These are phyloP conservation scores for Erodium trifolium DNA, from an alignment of 441 rosid species.

Conservation along the genomic window DNA sequence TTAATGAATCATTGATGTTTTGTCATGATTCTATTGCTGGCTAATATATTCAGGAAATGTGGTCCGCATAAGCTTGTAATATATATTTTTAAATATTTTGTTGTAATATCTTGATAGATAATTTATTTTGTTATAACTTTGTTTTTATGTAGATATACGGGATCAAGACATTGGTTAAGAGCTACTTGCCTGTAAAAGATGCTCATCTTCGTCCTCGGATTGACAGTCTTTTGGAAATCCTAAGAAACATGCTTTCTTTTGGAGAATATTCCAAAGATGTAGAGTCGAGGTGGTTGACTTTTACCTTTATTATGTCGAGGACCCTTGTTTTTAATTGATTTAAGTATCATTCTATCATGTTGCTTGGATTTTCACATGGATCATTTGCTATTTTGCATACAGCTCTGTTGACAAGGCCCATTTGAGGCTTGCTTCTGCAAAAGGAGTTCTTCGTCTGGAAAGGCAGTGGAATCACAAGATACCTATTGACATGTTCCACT, in stretches of 20 bases:
- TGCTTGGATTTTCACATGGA: constrained; percentile 19
- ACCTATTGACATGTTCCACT: constrained; percentile 70
- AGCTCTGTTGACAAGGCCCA: constrained; percentile 91
- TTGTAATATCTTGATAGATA: constrained; percentile 19
- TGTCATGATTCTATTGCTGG: constrained; percentile 9
- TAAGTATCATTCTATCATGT: constrained; percentile 17
- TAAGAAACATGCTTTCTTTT: constrained; percentile 54
- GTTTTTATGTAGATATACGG: constrained; percentile 67
- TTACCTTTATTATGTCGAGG: neutral
- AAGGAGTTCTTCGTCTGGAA: constrained; percentile 85
- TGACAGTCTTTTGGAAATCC: constrained; percentile 57
- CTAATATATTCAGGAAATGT: neutral
- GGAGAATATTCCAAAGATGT: constrained; percentile 80
- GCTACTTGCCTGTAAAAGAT: constrained; percentile 92
- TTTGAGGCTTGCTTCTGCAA: constrained; percentile 89
- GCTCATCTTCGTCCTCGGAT: constrained; percentile 89
- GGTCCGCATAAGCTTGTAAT: neutral
- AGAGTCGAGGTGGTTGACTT: constrained; percentile 58
- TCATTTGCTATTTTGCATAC: constrained; percentile 43
- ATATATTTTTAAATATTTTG: neutral
- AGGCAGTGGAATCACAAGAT: constrained; percentile 90
- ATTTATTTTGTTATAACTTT: neutral
- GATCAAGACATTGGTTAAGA: constrained; percentile 86
- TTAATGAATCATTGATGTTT: neutral
- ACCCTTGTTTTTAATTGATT: constrained; percentile 5